Conservation (phyloP, 2,329 filamentous ascomycete species). For the Verticillium longisporum region DNA sequence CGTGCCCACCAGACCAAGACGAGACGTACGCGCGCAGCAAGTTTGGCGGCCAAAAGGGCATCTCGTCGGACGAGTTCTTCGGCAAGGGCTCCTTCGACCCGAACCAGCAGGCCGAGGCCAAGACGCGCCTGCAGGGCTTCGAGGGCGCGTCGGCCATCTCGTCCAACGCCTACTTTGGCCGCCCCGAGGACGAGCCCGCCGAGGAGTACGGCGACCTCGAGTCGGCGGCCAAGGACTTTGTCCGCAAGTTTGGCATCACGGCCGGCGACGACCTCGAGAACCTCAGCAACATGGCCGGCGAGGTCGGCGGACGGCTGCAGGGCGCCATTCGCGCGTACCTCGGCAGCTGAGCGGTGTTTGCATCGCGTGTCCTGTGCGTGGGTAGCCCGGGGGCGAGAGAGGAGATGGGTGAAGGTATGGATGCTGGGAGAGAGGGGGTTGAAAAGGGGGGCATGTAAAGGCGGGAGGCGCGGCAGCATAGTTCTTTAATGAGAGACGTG, state of each 20-base stretch:
- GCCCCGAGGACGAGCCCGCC: conserved; percentile 70
- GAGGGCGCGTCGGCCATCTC: conserved; percentile 90
- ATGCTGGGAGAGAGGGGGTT: neutral
- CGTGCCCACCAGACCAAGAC: conserved; percentile 53
- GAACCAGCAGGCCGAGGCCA: conserved; percentile 74
- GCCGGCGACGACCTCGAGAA: conserved; percentile 95
- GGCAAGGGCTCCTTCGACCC: conserved; percentile 84
- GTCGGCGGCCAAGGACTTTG: conserved; percentile 89
- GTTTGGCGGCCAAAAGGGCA: conserved; percentile 89
- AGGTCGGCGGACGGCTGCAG: conserved; percentile 79
- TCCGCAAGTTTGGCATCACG: conserved; percentile 90
- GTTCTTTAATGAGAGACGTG: neutral
- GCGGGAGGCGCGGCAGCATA: neutral
- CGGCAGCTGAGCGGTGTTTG: conserved; percentile 37
- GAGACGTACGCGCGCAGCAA: conserved; percentile 80
- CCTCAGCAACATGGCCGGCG: conserved; percentile 72
- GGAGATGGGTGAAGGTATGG: neutral
- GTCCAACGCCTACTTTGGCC: conserved; percentile 95
- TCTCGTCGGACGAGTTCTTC: conserved; percentile 98
- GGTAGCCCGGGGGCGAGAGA: neutral
- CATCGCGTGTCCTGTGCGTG: too few relatives aligned
- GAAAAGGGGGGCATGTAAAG: neutral
- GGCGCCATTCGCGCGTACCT: conserved; percentile 62
- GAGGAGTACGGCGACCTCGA: conserved; percentile 91
- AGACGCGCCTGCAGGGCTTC: conserved; percentile 80